A percentile compares a stretch with the other conserved stretches of the same genome.
These are phyloP conservation scores for Amanita rubescens DNA, from an alignment of 768 basidiomycete genomes.

Conservation along the genomic window DNA sequence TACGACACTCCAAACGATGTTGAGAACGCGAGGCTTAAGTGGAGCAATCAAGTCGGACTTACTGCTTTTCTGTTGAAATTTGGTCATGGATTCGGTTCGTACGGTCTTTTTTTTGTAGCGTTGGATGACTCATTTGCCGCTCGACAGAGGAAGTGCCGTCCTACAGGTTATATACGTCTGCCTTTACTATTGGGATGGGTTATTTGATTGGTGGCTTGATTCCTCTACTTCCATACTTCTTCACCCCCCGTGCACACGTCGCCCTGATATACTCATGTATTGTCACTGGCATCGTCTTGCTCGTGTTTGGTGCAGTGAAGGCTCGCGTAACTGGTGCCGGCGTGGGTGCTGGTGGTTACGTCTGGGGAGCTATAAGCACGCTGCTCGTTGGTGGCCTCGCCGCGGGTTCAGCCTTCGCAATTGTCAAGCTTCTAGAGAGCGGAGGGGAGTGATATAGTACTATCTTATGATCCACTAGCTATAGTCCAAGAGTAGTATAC, in stretches of 20 bases:
- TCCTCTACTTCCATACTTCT: constrained; percentile 90
- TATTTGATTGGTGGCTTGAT: constrained; percentile 92
- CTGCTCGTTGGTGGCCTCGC: constrained; percentile 86
- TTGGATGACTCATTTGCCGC: not conserved
- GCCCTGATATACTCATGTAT: constrained; percentile 69
- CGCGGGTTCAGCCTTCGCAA: constrained; percentile 60
- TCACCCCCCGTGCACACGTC: constrained; percentile 61
- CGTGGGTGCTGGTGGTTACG: constrained; percentile 53
- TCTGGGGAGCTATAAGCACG: constrained; percentile 85
- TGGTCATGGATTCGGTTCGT: constrained; percentile 83
- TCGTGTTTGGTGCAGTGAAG: constrained; percentile 90
- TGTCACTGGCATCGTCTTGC: constrained; percentile 77
- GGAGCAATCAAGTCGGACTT: constrained; percentile 76
- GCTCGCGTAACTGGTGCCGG: constrained; percentile 84
- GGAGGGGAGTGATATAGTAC: constrained; percentile 6
- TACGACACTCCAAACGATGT: constrained; percentile 31
- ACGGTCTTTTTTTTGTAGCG: not conserved
- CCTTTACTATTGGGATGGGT: constrained; percentile 91
- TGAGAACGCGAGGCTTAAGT: constrained; percentile 51
- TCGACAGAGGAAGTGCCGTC: constrained; percentile 80
- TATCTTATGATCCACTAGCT: not conserved
- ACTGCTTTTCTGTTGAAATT: constrained; percentile 95
- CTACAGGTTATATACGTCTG: constrained; percentile 78
- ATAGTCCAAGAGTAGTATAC: not conserved
- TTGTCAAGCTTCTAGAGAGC: constrained; percentile 42